Evolutionary conservation across 148 eudicot species (phyloP).

Genomic region (Arctostaphylos glauca): DNA sequence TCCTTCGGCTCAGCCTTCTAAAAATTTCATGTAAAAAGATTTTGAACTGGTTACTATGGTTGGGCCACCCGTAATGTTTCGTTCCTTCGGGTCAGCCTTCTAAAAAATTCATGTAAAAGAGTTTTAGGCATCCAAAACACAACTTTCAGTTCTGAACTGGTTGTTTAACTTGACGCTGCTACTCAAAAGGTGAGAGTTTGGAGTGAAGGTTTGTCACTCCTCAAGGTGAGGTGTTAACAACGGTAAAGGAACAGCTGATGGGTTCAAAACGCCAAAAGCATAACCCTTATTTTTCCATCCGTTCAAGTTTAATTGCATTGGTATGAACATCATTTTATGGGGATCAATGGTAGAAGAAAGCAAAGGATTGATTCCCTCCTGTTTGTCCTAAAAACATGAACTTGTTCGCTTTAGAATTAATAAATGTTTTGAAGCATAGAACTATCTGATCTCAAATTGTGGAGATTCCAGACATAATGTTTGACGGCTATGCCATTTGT

Average conservation of each 20-base stretch:
- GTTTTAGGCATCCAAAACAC: not conserved
- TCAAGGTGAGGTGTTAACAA: not conserved
- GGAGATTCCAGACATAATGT: not conserved
- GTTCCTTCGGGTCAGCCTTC: not conserved
- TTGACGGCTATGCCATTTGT: not conserved
- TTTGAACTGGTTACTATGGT: not conserved
- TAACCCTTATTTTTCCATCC: not conserved
- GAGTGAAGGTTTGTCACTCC: not conserved
- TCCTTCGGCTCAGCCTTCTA: not conserved
- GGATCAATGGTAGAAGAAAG: not conserved
- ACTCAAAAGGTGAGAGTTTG: not conserved
- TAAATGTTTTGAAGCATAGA: not conserved
- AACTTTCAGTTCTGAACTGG: not conserved
- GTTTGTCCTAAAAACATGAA: not conserved
- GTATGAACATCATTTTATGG: not conserved
- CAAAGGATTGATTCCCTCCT: not conserved
- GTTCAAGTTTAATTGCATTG: not conserved
- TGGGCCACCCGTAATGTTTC: not conserved
- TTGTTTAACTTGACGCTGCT: not conserved
- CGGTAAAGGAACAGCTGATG: not conserved
- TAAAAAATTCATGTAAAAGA: not conserved
- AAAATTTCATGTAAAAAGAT: not conserved
- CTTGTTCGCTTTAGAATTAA: not conserved
- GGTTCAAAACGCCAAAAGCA: not conserved
- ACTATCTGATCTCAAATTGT: not conserved